Base-by-base conservation (phyloP, 169 alveolate genomes). In the Theileria annulata region DNA sequence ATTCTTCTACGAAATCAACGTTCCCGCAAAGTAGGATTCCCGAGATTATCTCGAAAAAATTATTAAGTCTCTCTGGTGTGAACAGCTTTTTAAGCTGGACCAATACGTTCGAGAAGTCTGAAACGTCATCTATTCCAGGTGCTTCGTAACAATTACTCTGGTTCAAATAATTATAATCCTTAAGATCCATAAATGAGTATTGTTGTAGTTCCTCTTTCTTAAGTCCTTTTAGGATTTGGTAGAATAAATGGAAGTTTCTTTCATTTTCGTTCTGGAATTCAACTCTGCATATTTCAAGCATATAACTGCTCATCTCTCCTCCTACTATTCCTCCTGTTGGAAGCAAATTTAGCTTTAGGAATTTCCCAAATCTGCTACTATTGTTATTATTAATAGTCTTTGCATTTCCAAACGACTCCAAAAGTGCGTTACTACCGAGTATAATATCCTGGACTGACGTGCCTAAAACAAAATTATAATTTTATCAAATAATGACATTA, bases 401-500 rank as follows among this genome's bases (percentile, higher is more conserved):
- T 0, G 99, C 99, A 92, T 98, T 98, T 37, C 99, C 99, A 79
- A 98, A 97, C 42, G 99, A 98, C 88, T 98, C 99, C 79, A 98
- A 89, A 13, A 98, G 85, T 19, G 99, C 99, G 88, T 96, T 98
- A 71, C 99, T 96, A 19, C 90, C 90, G 78, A 84, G 51, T 17
- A 84, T 73, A 12, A 78, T 58, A 17, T 71, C 48, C 31, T 84
- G 90, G 13, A 84, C 90, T 27, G 60, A 51, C 31, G 51, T 71
- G 8, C 69, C 54, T n/a, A 21, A 35, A 21, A 48, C 9, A 59
- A 30, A 28, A 42, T 42, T 42, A 42, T 42, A 12, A 42, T 28
- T 67, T 67, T 28, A 56, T 28, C 33, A 37, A 35, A 37, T 67
- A 37, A 28, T 8, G 49, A 58, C 58, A 47, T 56, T 80, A 30